Evolutionary conservation across 2,329 filamentous ascomycete species (phyloP).

Genomic region (Coniosporium tulheliwenetii): DNA sequence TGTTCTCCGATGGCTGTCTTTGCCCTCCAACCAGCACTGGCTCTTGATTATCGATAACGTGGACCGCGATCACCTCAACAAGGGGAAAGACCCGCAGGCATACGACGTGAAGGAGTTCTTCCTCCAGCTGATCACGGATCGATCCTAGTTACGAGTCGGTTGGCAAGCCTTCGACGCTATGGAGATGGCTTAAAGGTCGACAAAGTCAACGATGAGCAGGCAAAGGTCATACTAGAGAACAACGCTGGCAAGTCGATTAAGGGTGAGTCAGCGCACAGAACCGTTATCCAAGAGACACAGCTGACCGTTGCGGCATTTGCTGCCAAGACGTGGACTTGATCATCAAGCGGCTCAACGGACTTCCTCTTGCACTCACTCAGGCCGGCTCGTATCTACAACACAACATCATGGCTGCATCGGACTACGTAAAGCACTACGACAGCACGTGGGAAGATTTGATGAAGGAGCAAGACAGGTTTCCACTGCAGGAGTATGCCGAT

Average conservation of each 20-base stretch:
- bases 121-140: constrained; percentile 12
- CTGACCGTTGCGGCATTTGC: constrained; percentile 1
- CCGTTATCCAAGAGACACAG: neutral
- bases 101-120: constrained; percentile 12
- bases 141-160: constrained; percentile 13
- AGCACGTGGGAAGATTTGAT: constrained; percentile 3
- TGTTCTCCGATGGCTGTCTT: constrained; percentile 13
- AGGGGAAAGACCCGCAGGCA: constrained; percentile 6
- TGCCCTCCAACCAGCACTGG: constrained; percentile 13
- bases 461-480: constrained; percentile 3
- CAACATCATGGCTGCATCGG: constrained; percentile 2
- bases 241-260: constrained; percentile 8
- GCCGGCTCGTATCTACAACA: constrained; percentile 10
- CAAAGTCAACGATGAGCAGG: constrained; percentile 9
- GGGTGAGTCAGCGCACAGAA: constrained; percentile 5
- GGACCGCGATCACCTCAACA: constrained; percentile 7
- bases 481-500: constrained; percentile 5
- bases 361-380: constrained; percentile 12
- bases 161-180: constrained; percentile 8
- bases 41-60: constrained; percentile 21
- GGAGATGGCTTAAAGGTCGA: constrained; percentile 9
- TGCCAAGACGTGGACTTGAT: constrained; percentile 7
- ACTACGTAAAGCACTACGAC: constrained; percentile 4
- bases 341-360: constrained; percentile 11
- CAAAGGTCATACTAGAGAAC: constrained; percentile 12